Conservation (phyloP, 306 rosid species). For the Vicia sativa region DNA sequence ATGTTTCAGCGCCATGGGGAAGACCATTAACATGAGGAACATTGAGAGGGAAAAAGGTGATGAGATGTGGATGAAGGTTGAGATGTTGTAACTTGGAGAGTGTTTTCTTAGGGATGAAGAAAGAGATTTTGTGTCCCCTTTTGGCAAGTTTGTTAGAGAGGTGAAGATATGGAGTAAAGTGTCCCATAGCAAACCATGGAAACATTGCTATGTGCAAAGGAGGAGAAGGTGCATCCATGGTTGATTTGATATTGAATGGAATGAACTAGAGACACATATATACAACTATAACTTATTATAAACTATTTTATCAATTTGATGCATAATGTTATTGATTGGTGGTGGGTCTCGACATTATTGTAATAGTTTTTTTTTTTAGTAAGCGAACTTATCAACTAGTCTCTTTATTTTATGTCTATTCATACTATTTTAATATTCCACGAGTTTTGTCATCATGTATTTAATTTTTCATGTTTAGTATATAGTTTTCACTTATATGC, state of each 20-base stretch:
- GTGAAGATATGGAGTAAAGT: conserved; percentile 34
- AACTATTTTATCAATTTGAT: too few relatives aligned
- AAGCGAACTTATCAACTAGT: too few relatives aligned
- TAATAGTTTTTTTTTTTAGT: too few relatives aligned
- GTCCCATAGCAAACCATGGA: conserved; percentile 49
- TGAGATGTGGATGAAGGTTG: conserved; percentile 37
- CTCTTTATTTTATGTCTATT: too few relatives aligned
- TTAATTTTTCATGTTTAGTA: too few relatives aligned
- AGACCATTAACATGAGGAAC: conserved; percentile 46
- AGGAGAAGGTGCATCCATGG: not conserved
- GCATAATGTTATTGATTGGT: too few relatives aligned
- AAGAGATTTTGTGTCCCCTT: conserved; percentile 39
- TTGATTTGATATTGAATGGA: not conserved
- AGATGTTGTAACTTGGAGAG: not conserved
- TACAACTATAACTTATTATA: too few relatives aligned
- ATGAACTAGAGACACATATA: too few relatives aligned
- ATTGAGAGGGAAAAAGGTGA: conserved; percentile 29
- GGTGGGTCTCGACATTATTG: too few relatives aligned
- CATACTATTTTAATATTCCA: too few relatives aligned
- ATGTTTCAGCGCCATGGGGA: conserved; percentile 38
- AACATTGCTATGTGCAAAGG: conserved; percentile 39
- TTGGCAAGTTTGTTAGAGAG: conserved; percentile 45
- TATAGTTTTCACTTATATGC: too few relatives aligned
- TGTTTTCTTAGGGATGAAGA: conserved; percentile 3
- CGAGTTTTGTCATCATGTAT: too few relatives aligned